Conservation (phyloP, 257 asterid species). For the Capsicum rhomboideum region DNA sequence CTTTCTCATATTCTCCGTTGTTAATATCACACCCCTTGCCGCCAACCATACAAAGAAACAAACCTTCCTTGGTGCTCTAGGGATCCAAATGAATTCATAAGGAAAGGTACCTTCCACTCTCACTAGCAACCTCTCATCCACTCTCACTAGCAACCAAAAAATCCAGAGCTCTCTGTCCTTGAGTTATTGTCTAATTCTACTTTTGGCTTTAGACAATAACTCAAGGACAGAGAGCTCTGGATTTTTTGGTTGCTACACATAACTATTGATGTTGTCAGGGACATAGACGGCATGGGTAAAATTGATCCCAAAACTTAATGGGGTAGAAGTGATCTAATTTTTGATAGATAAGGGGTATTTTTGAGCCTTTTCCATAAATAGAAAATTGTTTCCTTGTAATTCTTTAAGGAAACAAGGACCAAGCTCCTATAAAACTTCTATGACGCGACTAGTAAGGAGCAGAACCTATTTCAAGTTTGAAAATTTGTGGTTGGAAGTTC, state of each 20-base stretch:
- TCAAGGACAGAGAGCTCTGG: background rate
- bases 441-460: background rate
- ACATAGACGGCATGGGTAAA: background rate
- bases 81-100: too few relatives aligned
- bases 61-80: too few relatives aligned
- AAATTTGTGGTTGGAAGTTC: background rate
- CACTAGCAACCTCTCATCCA: too few relatives aligned
- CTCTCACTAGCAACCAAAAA: background rate
- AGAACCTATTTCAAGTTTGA: background rate
- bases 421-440: background rate
- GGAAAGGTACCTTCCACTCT: too few relatives aligned
- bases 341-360: background rate
- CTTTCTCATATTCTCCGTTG: too few relatives aligned
- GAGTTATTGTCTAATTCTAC: background rate
- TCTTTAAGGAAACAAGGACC: background rate
- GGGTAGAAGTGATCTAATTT: background rate
- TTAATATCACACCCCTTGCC: too few relatives aligned
- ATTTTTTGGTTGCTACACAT: background rate
- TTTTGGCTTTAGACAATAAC: background rate
- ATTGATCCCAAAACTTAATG: background rate
- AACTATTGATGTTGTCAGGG: background rate
- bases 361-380: background rate
- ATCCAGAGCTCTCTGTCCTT: background rate
- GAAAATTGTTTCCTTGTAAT: background rate
- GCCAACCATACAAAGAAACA: too few relatives aligned